A percentile compares a stretch with the other conserved stretches of the same genome.
phyloP scores from a whole-genome alignment of 2,329 filamentous ascomycete genomes.

The Lachnellula hyalina region DNA sequence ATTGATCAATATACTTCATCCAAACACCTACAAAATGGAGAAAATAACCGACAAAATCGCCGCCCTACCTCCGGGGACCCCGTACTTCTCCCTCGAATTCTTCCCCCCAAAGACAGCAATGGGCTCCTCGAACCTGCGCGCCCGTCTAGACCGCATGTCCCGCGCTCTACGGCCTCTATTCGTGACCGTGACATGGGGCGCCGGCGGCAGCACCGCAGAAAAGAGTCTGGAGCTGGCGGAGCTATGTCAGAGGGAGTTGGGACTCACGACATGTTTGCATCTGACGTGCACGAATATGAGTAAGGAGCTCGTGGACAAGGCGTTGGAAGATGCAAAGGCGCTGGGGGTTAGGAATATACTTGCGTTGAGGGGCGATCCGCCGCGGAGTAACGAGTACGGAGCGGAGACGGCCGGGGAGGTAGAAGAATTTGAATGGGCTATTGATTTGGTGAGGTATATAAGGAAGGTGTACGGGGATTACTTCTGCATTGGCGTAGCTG shows the following conservation, averaged over 20 bases:
- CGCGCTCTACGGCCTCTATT: constrained; percentile 86
- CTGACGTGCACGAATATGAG: constrained; percentile 99
- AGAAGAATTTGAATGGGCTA: constrained; percentile 80
- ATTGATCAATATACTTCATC: background rate
- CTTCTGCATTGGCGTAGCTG: constrained; percentile 92
- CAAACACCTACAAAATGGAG: constrained; percentile 39
- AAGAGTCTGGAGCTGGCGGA: constrained; percentile 94
- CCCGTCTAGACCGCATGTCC: constrained; percentile 91
- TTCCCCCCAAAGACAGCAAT: constrained; percentile 97
- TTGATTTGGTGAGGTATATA: constrained; percentile 88
- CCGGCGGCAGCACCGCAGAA: constrained; percentile 82
- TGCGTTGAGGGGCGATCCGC: constrained; percentile 85
- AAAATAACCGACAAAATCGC: constrained; percentile 95
- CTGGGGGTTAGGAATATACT: constrained; percentile 92
- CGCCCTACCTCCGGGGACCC: constrained; percentile 72
- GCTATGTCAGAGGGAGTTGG: constrained; percentile 86
- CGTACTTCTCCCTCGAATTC: constrained; percentile 97
- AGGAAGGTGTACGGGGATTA: constrained; percentile 81
- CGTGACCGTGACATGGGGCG: constrained; percentile 97
- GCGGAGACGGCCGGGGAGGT: constrained; percentile 52
- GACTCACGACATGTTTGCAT: constrained; percentile 90
- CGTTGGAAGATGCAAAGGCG: constrained; percentile 83
- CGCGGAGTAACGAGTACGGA: constrained; percentile 79
- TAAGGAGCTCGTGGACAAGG: constrained; percentile 75
- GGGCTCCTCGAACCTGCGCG: constrained; percentile 90